Conservation (phyloP, 495 filamentous ascomycete species). For the Penicillium coprophilum region DNA sequence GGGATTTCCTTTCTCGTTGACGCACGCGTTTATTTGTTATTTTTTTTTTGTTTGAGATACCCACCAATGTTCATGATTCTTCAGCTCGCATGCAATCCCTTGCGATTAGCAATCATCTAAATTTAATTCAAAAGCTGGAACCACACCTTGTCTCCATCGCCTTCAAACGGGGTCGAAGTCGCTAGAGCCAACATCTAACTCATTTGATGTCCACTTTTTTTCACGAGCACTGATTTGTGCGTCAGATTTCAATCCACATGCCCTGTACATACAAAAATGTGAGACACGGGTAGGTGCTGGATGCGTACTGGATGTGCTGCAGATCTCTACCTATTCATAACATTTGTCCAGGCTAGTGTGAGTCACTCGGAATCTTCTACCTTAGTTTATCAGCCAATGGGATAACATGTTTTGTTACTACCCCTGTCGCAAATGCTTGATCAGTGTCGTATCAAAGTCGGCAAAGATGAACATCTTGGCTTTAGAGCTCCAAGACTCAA, state of each 20-base stretch:
- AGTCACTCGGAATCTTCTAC: not conserved
- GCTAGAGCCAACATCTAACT: not conserved
- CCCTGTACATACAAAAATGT: not conserved
- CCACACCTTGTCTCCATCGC: not conserved
- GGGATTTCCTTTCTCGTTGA: not conserved
- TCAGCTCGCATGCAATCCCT: not conserved
- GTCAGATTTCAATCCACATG: not conserved
- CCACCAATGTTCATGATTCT: slow-evolving; percentile 8
- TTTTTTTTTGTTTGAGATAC: slow-evolving; percentile 11
- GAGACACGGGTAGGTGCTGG: not conserved
- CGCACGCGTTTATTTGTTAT: not conserved
- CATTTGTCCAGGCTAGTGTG: not conserved
- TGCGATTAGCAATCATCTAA: not conserved
- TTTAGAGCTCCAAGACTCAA: not conserved
- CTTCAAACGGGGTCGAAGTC: not conserved
- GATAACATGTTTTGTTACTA: not conserved
- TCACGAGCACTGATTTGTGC: not conserved
- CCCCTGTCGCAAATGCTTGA: not conserved
- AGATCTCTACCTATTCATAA: not conserved
- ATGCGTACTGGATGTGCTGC: not conserved
- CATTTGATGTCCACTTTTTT: no score
- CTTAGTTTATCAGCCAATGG: not conserved
- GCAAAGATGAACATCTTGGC: not conserved
- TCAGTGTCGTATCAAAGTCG: not conserved
- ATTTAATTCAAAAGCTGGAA: not conserved